phyloP scores from a whole-genome alignment of 768 basidiomycete species.

The Psilocybe sp. region DNA sequence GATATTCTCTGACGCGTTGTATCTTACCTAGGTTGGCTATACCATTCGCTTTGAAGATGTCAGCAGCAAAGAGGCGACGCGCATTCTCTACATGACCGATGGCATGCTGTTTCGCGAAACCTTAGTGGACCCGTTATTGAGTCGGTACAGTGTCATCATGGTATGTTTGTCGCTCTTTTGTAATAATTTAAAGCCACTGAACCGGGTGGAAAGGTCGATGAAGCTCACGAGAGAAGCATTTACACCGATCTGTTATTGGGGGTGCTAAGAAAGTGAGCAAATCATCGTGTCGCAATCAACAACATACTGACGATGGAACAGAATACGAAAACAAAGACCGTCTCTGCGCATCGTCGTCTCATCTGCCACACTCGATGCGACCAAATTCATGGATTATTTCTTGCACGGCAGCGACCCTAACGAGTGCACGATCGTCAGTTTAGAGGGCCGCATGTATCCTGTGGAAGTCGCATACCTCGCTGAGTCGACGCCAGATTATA shows the following conservation, averaged over 20 bases:
- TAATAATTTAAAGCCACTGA: constrained; percentile 1
- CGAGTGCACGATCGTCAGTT: constrained; percentile 80
- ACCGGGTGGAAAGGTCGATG: constrained; percentile 69
- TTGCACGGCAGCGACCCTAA: constrained; percentile 55
- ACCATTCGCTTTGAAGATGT: constrained; percentile 97
- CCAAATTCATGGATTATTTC: constrained; percentile 88
- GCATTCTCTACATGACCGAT: constrained; percentile 96
- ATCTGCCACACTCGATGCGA: constrained; percentile 94
- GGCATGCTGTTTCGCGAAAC: constrained; percentile 97
- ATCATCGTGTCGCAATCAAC: neutral
- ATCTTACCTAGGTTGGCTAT: constrained; percentile 77
- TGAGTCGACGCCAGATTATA: constrained; percentile 78
- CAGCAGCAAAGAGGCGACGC: constrained; percentile 77
- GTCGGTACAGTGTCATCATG: constrained; percentile 95
- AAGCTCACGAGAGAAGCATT: constrained; percentile 95
- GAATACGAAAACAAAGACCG: constrained; percentile 89
- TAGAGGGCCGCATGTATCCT: constrained; percentile 94
- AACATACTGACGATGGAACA: constrained; percentile 25
- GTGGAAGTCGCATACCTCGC: constrained; percentile 89
- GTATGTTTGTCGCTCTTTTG: constrained; percentile 32
- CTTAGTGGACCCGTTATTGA: constrained; percentile 87
- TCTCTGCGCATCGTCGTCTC: constrained; percentile 90
- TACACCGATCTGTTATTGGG: constrained; percentile 94
- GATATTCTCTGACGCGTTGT: neutral
- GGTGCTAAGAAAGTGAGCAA: constrained; percentile 81